Conservation (phyloP, 2,329 filamentous ascomycete species). For the Nigrograna mackinnonii region DNA sequence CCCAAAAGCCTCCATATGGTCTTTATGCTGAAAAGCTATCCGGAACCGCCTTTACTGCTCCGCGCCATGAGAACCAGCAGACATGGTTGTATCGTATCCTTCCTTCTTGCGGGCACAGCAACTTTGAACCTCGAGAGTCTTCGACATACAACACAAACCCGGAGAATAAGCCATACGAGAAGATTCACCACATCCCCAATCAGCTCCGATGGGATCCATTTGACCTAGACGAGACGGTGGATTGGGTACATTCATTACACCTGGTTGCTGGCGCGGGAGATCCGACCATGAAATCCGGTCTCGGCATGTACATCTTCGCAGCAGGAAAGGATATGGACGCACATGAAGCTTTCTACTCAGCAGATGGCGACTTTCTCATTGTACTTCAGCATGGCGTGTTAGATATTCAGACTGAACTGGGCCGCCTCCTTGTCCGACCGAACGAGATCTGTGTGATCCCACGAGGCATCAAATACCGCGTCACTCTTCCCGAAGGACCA, state of each 20-base stretch:
- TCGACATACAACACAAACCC: constrained; percentile 55
- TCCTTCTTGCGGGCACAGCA: constrained; percentile 61
- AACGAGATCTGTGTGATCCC: constrained; percentile 71
- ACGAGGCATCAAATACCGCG: constrained; percentile 65
- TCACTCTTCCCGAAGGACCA: constrained; percentile 63
- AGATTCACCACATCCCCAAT: constrained; percentile 76
- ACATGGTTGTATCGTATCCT: constrained; percentile 63
- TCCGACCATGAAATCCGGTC: constrained; percentile 74
- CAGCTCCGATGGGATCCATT: constrained; percentile 82
- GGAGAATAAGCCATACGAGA: constrained; percentile 54
- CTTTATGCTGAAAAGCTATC: constrained; percentile 77
- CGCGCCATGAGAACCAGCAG: constrained; percentile 60
- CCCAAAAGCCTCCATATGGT: constrained; percentile 76
- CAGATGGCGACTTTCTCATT: constrained; percentile 71
- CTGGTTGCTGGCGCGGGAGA: constrained; percentile 80
- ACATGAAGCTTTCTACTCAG: constrained; percentile 80
- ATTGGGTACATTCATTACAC: constrained; percentile 71
- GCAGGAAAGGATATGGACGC: constrained; percentile 76
- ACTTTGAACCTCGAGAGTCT: constrained; percentile 55
- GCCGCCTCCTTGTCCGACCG: constrained; percentile 65
- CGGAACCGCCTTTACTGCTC: constrained; percentile 63
- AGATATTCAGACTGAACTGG: constrained; percentile 71
- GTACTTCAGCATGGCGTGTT: constrained; percentile 67
- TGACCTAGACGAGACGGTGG: constrained; percentile 69
- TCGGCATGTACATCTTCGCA: constrained; percentile 81